Percentiles rank a stretch among this genome's conserved stretches.
Evolutionary conservation across 2,329 filamentous ascomycete genomes (phyloP).

Genomic region (Helminthosporium solani): DNA sequence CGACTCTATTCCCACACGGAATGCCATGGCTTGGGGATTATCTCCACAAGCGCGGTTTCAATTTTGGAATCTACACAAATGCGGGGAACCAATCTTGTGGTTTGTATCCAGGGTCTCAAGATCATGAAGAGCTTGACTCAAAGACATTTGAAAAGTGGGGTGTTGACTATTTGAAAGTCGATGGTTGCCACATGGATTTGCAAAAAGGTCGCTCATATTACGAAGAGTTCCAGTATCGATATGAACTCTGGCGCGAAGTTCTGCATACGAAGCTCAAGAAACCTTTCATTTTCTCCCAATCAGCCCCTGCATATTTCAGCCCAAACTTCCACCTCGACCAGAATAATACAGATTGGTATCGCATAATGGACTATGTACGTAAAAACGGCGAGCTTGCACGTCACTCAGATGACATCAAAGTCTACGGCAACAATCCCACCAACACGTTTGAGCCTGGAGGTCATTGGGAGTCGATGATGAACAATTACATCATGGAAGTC

Average conservation of each 20-base stretch:
- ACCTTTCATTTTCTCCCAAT: slow-evolving; percentile 49
- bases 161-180: slow-evolving; percentile 39
- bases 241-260: slow-evolving; percentile 48
- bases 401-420: slow-evolving; percentile 48
- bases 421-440: slow-evolving; percentile 38
- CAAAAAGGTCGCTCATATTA: slow-evolving; percentile 21
- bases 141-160: slow-evolving; percentile 44
- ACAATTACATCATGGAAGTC: slow-evolving; percentile 50
- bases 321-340: slow-evolving; percentile 24
- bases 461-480: slow-evolving; percentile 52
- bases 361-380: slow-evolving; percentile 49
- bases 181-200: slow-evolving; percentile 22
- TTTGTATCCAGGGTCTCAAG: slow-evolving; percentile 46
- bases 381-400: slow-evolving; percentile 47
- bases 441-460: slow-evolving; percentile 33
- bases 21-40: slow-evolving; percentile 46
- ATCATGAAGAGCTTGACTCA: slow-evolving; percentile 47
- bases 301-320: slow-evolving; percentile 50
- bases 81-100: slow-evolving; percentile 49
- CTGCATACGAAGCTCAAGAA: slow-evolving; percentile 34
- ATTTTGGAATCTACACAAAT: slow-evolving; percentile 51
- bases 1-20: slow-evolving; percentile 46
- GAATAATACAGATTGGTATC: slow-evolving; percentile 49
- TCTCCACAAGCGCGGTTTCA: slow-evolving; percentile 44
- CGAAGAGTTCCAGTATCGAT: slow-evolving; percentile 29